Conservation (phyloP, 2,329 filamentous ascomycete species). For the Fusarium sp. region DNA sequence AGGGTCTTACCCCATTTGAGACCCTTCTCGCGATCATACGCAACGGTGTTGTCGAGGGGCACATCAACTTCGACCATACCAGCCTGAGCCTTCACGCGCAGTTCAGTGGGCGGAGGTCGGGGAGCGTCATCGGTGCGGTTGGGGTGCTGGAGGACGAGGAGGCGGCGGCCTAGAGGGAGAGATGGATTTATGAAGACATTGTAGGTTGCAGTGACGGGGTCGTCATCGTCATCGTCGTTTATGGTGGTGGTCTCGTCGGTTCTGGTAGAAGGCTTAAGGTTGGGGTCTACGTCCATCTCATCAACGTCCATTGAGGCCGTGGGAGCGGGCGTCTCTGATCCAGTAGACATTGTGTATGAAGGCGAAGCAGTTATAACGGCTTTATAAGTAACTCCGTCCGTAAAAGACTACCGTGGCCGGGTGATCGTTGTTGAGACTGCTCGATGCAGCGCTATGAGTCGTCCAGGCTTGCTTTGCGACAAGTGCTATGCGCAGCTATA, state of each 20-base stretch:
- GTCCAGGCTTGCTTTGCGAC: slow-evolving; percentile 33
- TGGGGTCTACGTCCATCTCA: slow-evolving; percentile 41
- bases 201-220: slow-evolving; percentile 83
- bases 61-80: slow-evolving; percentile 94
- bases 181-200: slow-evolving; percentile 87
- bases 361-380: no score
- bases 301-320: slow-evolving; percentile 45
- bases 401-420: background rate
- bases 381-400: no score
- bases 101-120: slow-evolving; percentile 72
- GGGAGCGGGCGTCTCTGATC: slow-evolving; percentile 24
- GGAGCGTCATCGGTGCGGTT: slow-evolving; percentile 75
- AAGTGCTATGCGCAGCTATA: slow-evolving; percentile 7
- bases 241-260: slow-evolving; percentile 21
- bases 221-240: slow-evolving; percentile 62
- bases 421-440: background rate
- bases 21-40: slow-evolving; percentile 89
- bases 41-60: slow-evolving; percentile 78
- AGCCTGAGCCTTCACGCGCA: slow-evolving; percentile 85
- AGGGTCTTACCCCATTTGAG: slow-evolving; percentile 86
- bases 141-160: slow-evolving; percentile 91
- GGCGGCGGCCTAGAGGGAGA: slow-evolving; percentile 72
- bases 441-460: slow-evolving; percentile 13
- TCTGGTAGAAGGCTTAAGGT: slow-evolving; percentile 26
- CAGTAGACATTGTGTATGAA: slow-evolving; percentile 26